Base-by-base conservation (phyloP, 768 basidiomycete species). In the Phanerochaete sordida region DNA sequence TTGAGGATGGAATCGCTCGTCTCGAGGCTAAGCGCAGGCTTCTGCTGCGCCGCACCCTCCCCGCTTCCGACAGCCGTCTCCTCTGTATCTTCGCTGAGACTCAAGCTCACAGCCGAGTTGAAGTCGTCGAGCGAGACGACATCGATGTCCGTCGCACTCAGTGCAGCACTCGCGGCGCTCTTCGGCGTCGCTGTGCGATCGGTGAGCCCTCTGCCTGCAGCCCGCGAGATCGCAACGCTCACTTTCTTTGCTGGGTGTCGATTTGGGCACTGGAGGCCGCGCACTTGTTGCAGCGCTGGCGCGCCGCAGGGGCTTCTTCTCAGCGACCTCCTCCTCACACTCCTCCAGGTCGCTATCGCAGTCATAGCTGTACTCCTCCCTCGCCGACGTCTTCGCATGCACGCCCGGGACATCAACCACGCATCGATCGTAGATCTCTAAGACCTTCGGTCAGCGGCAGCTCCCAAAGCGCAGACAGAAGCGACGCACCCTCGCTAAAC, bases 281-380 rank as follows among this genome's bases (percentile, higher is more conserved):
- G 19, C 19, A 19, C 39, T 43, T 4, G 39, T 43, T 9, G 39
- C 39, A 19, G 39, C 11, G 19, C 39, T 43, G 8, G 39, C 39
- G 4, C 39, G 39, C 30, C 30, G 31, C 30, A 51, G 31, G 50
- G 19, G 7, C 39, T 43, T 43, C 50, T 51, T 51, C 30, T 30
- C 28, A 19, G 50, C 16, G 4, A 8, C 13, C 31, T 62, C 61
- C 30, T 53, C 56, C n/a, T 62, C 61, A n/a, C 21, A 44, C 12
- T 62, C 61, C 8, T 62, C 56, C 1, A 57, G 56, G 21, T 57
- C 61, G 28, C 61, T 62, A 43, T 62, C 61, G 23, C n/a, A 39
- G 33, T 62, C 56, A 33, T 62, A 62, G 11, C 56, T 56, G 50
- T 62, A 62, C 27, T 57, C 56, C 6, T 35, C 28, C 19, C 59